Evolutionary conservation across 345 rosid species (phyloP).

Genomic region (Durio zibethinus): DNA sequence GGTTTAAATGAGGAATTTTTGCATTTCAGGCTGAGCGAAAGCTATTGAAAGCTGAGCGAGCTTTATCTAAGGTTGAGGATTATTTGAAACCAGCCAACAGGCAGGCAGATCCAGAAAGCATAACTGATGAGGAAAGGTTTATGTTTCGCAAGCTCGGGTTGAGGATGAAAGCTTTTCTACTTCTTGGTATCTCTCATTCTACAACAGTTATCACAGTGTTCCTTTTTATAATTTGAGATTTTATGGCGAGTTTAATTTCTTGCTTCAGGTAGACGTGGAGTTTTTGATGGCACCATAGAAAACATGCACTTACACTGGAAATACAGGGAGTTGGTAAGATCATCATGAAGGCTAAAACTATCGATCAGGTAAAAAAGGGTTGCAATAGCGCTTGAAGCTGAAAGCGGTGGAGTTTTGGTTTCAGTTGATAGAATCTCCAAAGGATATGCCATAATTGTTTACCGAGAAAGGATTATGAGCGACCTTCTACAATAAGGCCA

Average conservation of each 20-base stretch:
- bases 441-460: constrained; percentile 83
- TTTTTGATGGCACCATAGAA: constrained; percentile 93
- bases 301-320: constrained; percentile 99
- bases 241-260: constrained; percentile 22
- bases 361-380: constrained; percentile 76
- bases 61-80: constrained; percentile 72
- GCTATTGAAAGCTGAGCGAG: constrained; percentile 69
- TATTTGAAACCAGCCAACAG: constrained; percentile 60
- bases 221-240: constrained; percentile 8
- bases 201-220: background rate
- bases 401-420: constrained; percentile 90
- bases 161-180: constrained; percentile 92
- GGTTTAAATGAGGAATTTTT: constrained; percentile 11
- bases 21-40: constrained; percentile 61
- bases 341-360: constrained; percentile 62
- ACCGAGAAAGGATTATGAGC: constrained; percentile 74
- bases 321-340: constrained; percentile 86
- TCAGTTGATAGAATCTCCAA: constrained; percentile 88
- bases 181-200: constrained; percentile 55
- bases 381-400: constrained; percentile 92
- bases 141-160: constrained; percentile 96
- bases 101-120: constrained; percentile 73
- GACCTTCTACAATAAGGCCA: constrained; percentile 81
- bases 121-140: constrained; percentile 91
- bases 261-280: constrained; percentile 84